Base-by-base conservation (phyloP, 768 basidiomycete genomes). In the Russula ochroleuca region DNA sequence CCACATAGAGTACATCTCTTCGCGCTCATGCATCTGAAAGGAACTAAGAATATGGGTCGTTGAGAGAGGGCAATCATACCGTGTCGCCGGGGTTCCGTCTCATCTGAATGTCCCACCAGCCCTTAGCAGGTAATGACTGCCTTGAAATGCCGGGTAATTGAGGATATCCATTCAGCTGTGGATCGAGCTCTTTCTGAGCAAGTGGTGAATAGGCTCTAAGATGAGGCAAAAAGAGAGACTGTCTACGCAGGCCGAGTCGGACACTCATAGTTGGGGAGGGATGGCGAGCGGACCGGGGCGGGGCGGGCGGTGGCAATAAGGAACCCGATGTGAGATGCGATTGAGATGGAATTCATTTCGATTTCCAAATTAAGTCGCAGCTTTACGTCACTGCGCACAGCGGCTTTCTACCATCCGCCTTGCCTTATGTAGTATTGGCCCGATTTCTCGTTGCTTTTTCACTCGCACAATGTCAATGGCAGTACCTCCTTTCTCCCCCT, bases 1-100 rank as follows among this genome's bases (percentile, higher is more conserved):
- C 90, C 90, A 93, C 88, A 94, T 90, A 41, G 88, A 90, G 61
- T 87, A 74, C 25, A 89, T 77, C 70, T 94, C 92, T 57, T 92
- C 90, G 70, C 83, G 79, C 73, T 92, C 90, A 63, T 90, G 91
- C 37, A 92, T 74, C 92, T 94, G 70, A 50, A 35, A 43, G 43
- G 49, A 35, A n/a, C 28, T 37, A 37, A 64, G 45, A 61, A 55
- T 60, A 69, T 2, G 31, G 10, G 23, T 43, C 15, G 43, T 43
- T 33, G 47, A 45, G 25, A 41, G 54, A 41, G 37, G 33, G 62
- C 47, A 6, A 31, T 74, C 82, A 67, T 69, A 92, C 92, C 48
- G 87, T 78, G 65, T 94, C 91, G 55, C 87, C 90, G 76, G 86
- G 86, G 72, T 94, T 92, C 59, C 91, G 83, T 66, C 92, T 80